Base-by-base conservation (phyloP, 1,139 yeast genomes). In the Meyerozyma guilliermondii region DNA sequence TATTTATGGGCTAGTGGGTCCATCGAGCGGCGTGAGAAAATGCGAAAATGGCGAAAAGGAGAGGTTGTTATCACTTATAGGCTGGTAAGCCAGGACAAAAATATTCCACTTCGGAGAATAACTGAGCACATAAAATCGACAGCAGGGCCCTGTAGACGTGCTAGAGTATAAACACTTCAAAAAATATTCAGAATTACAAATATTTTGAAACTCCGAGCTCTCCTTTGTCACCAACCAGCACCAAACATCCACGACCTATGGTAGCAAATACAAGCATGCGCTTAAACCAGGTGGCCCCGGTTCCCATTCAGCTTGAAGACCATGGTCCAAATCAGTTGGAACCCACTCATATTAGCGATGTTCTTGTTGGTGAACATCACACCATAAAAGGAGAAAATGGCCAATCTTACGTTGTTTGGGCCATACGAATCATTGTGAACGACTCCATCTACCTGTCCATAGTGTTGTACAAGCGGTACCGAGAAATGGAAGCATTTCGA, bases 401-500 rank as follows among this genome's bases (percentile, higher is more conserved):
- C 8, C 57, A 60, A 18, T 62, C 72, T 38, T 77, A 76, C 51
- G 59, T 69, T 3, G 71, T 72, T 17, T 78, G 82, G 81, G 56
- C 71, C 1, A 65, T 78, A 18, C 65, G 66, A 43, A 63, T 77
- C 10, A 68, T 71, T 6, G 61, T 78, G 7, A 61, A 66, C 38
- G 72, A 72, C 41, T 60, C 71, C 7, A 54, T 59, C 28, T 78
- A 78, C 35, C 69, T 81, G 1, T 69, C 73, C 28, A 71, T 83
- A 14, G 59, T 65, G 26, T 52, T 45, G 42, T 73, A 81, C 52
- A 80, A 80, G 55, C 64, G 95, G 45, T 86, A 83, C 57, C 74
- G 78, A 43, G 94, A 87, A 46, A 74, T 87, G 46, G 83, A 68
- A 39, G 46, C 48, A 31, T 67, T 87, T 28, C 67, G 84, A 27